phyloP scores from a whole-genome alignment of 2,329 filamentous ascomycete genomes.

The Fusarium sp. region DNA sequence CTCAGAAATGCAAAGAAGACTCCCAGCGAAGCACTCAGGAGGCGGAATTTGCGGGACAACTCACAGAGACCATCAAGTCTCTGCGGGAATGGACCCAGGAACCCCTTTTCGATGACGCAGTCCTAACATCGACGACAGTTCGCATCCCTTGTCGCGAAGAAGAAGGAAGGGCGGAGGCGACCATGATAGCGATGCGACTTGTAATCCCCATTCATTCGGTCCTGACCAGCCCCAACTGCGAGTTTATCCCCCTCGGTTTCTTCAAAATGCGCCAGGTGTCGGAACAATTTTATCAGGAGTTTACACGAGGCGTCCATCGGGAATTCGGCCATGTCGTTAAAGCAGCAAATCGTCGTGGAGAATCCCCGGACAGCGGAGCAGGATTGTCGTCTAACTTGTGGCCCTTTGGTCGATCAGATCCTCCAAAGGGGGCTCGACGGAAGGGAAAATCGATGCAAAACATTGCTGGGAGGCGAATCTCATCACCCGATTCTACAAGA shows the following conservation, averaged over 20 bases:
- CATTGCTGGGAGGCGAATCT: constrained; percentile 22
- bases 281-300: constrained; percentile 69
- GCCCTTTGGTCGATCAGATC: constrained; percentile 27
- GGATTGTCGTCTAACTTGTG: constrained; percentile 24
- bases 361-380: constrained; percentile 5
- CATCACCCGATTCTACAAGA: constrained; percentile 29
- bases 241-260: constrained; percentile 72
- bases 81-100: constrained; percentile 59
- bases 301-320: constrained; percentile 70
- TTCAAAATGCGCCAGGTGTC: constrained; percentile 76
- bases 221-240: constrained; percentile 62
- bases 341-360: constrained; percentile 13
- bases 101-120: constrained; percentile 59
- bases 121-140: constrained; percentile 58
- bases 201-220: constrained; percentile 72
- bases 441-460: constrained; percentile 17
- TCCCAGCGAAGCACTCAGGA: constrained; percentile 52
- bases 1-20: constrained; percentile 51
- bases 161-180: constrained; percentile 33
- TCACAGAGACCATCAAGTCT: constrained; percentile 57
- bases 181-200: constrained; percentile 68
- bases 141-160: constrained; percentile 54
- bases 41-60: constrained; percentile 57
- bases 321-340: constrained; percentile 68
- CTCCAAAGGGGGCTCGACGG: background rate